A percentile compares a stretch with the other conserved stretches of the same genome.
These are phyloP conservation scores for Zelopaecilomyces penicillatus DNA, from an alignment of 2,329 filamentous ascomycete genomes.

Conservation along the genomic window DNA sequence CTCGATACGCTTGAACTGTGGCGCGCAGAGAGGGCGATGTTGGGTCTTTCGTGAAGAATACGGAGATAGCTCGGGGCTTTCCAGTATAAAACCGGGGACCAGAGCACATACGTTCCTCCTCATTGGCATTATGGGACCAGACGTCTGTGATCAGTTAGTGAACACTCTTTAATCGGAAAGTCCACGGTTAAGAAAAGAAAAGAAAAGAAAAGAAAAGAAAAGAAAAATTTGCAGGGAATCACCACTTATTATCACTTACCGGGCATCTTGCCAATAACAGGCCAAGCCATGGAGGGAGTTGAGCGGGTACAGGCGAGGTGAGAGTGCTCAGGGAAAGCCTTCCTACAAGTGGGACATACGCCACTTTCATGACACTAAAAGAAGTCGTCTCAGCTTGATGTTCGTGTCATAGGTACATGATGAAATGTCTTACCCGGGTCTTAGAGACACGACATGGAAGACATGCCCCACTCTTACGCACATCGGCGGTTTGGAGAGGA, in stretches of 20 bases:
- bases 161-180: constrained; percentile 4
- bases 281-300: constrained; percentile 28
- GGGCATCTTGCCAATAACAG: constrained; percentile 29
- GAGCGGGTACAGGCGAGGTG: constrained; percentile 32
- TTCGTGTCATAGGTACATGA: constrained; percentile 6
- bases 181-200: neutral
- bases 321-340: constrained; percentile 31
- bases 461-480: constrained; percentile 41
- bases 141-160: constrained; percentile 24
- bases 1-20: constrained; percentile 29
- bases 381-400: constrained; percentile 19
- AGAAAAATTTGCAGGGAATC: too few species aligned
- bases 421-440: constrained; percentile 33
- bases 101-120: constrained; percentile 25
- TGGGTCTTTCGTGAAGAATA: constrained; percentile 27
- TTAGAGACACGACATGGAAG: constrained; percentile 40
- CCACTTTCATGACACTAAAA: constrained; percentile 31
- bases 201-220: neutral
- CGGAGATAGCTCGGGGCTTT: constrained; percentile 26
- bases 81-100: constrained; percentile 29
- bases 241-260: constrained; percentile 22
- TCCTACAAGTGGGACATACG: constrained; percentile 33
- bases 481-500: constrained; percentile 38
- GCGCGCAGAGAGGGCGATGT: constrained; percentile 31
- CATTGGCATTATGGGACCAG: constrained; percentile 26